Base-by-base conservation (phyloP, 1,284 basidiomycete genomes). In the Rhodofomes roseus region DNA sequence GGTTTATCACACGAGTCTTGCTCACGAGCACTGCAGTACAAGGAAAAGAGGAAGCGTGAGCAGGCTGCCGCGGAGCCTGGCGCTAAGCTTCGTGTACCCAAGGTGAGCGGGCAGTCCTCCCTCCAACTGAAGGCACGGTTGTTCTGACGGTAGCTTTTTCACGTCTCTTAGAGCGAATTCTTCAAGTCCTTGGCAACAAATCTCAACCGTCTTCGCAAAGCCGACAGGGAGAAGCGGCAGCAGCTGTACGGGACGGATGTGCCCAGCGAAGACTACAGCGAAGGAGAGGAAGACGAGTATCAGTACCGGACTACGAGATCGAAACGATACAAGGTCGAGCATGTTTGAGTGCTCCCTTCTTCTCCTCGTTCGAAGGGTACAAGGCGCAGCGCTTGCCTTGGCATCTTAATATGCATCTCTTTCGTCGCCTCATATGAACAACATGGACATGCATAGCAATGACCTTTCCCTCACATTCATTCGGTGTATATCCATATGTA, bases 151-250 rank as follows among this genome's bases (percentile, higher is more conserved):
- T 12, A 22, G 18, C 29, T 16, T 29, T 18, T 23, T 18, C 11
- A 14, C 60, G 55, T 31, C 58, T 8, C 56, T 8, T 62, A 90
- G 89, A 84, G 76, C 64, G 85, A 87, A 37, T 90, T 90, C 66
- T 76, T 86, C 64, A 87, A 81, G 68, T 81, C 82, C 3, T 71
- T 90, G 53, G 75, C 78, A 5, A 62, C 73, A 14, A 77, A 82
- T 59, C 75, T 90, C 48, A 81, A 84, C n/a, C 74, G 77, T 41
- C 70, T 90, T 60, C 85, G 86, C 34, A 84, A 83, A 69, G 66
- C 79, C 18, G 86, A 86, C 65, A 73, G 76, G 51, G 78, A 79
- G 55, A 78, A 80, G 63, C 79, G 80, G 34, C 76, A 75, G 57
- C 73, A 74, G 56, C 71, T 79, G 23, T 79, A 81, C 54, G 77